phyloP scores from a whole-genome alignment of 148 eudicot genomes.

The Vaccinium vitisidaea region DNA sequence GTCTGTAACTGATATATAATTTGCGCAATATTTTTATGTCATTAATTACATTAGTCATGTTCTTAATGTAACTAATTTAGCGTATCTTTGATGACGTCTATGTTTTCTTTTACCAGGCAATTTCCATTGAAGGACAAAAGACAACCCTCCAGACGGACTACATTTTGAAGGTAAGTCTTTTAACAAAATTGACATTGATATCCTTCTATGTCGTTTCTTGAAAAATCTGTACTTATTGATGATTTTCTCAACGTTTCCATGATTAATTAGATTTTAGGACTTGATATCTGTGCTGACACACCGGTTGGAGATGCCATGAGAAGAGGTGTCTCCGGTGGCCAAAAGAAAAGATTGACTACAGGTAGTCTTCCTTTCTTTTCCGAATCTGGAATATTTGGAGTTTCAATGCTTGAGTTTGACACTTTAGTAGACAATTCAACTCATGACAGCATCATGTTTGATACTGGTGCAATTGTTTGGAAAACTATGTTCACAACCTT shows the following conservation, averaged over 20 bases:
- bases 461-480: no score
- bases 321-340: constrained; percentile 86
- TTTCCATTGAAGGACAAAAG: constrained; percentile 64
- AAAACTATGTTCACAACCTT: no score
- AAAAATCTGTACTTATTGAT: background rate
- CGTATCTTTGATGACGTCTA: constrained; percentile 8
- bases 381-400: background rate
- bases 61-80: background rate
- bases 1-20: background rate
- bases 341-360: constrained; percentile 82
- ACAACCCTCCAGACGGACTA: constrained; percentile 75
- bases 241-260: constrained; percentile 7
- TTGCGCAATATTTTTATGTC: background rate
- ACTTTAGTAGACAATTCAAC: background rate
- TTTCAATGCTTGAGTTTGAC: background rate
- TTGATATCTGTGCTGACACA: constrained; percentile 74
- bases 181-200: background rate
- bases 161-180: constrained; percentile 61
- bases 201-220: constrained; percentile 2
- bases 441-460: no score
- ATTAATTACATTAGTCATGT: background rate
- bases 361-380: constrained; percentile 33
- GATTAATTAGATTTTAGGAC: constrained; percentile 70
- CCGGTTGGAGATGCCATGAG: constrained; percentile 77
- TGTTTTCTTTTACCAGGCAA: constrained; percentile 51